Evolutionary conservation across 495 filamentous ascomycete genomes (phyloP), one percentile per base, ranked within the genome.

Genomic region (Penicillium coprophilum): DNA sequence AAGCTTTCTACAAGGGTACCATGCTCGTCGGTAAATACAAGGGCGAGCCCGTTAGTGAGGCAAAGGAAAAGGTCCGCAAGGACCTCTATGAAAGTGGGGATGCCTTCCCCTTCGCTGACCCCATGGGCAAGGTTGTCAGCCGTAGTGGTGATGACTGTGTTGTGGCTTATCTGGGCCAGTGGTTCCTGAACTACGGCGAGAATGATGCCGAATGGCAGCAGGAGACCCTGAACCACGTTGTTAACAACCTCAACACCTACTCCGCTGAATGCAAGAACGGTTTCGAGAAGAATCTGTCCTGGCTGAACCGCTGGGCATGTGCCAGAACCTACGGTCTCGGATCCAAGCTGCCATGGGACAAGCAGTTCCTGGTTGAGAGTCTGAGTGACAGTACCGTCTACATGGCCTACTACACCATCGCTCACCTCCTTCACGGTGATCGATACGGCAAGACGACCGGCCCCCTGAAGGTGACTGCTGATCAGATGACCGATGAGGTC

Each of bases 301-400:
- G 94, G 94, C 80, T 98, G 28, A 91, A 87, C 70, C 89, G 94
- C 68, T 98, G 94, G 94, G 93, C 94, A 43, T 96, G 91, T 66
- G 89, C 93, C 39, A 77, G 94, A 66, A 89, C 89, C 8, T 98
- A 94, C 60, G 94, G 94, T 65, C 80, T 98, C 36, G 94, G 94
- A 27, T 92, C 94, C 21, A 91, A 92, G 72, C 82, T 98, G 30
- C 94, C 94, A n/a, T 97, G 93, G 92, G 94, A 96, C 68, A 80
- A 79, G 38, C 82, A 89, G 66, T 91, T 92, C 77, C 80, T 96
- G 19, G 94, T 98, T n/a, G 94, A 98, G 77, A 86, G 80, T 79
- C 75, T 96, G 72, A 88, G 83, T 65, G 94, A 98, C 69, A 89
- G 85, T 39, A 96, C 94, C 2, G 82, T 97, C 65, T 98, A 98